Base-by-base conservation (phyloP, 345 rosid species). In the Crucihimalaya himalaica region DNA sequence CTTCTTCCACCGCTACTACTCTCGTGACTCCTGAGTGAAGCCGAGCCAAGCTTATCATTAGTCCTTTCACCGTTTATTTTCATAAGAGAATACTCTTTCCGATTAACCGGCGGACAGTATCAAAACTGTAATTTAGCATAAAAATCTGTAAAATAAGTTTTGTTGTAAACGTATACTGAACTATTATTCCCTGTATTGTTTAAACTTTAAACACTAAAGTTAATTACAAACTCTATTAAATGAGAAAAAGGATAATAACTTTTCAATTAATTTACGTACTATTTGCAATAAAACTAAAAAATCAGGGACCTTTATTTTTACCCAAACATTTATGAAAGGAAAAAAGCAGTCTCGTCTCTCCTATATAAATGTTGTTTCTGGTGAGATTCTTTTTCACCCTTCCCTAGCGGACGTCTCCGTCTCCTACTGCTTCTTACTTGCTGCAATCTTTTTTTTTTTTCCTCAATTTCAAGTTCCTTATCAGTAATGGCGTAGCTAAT, bases 11-110 rank as follows among this genome's bases (percentile, higher is more conserved):
- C 67, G 51, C 23, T 62, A 21, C 66, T 31, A 8, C 4, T 12
- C 20, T 61, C 50, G 20, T 62, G 51, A 62, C 20, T 61, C 50
- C 14, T 62, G 51, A 62, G 10, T 63, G 45, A 65, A 65, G 70
- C 59, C 57, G 32, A 66, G 46, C 68, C 53, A 42, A 27, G 46
- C n/a, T 27, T 39, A 39, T 12, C 32, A 32, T 5, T 16, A 34
- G 32, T 56, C 56, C 55, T 62, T 27, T 35, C 34, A 15, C 51
- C 34, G 32, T 27, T 27, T 27, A 3, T 25, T 25, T 27, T 27
- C 4, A 3, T 3, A 27, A 27, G 28, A 27, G 28, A 27, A 4
- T 27, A 27, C 28, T 27, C 28, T 27, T 27, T 27, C 28, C 28
- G 28, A 27, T 27, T 27, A 27, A 27, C 28, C 28, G 28, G 5